phyloP scores from a whole-genome alignment of 495 filamentous ascomycete genomes.

The Extremus antarcticus region DNA sequence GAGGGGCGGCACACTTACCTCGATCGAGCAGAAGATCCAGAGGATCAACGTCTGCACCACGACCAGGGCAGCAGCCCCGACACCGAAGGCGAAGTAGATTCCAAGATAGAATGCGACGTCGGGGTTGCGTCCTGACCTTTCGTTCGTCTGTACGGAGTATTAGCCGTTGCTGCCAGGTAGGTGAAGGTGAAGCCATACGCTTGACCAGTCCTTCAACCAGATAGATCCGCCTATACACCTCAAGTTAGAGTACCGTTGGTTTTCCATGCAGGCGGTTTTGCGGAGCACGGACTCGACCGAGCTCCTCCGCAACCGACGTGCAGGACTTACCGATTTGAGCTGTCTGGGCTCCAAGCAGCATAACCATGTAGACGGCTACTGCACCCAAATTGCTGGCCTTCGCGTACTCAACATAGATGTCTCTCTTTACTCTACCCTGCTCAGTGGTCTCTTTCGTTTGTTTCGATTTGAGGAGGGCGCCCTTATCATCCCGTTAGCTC shows the following conservation, averaged over 20 bases:
- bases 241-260: background rate
- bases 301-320: background rate
- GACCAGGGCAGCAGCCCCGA: conserved; percentile 77
- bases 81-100: conserved; percentile 84
- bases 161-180: background rate
- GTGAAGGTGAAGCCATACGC: background rate
- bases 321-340: conserved; percentile 49
- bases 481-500: conserved; percentile 21
- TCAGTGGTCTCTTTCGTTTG: conserved; percentile 79
- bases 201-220: conserved; percentile 60
- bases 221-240: conserved; percentile 51
- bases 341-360: conserved; percentile 68
- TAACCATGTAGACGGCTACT: conserved; percentile 67
- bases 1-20: conserved; percentile 43
- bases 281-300: background rate
- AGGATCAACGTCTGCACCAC: conserved; percentile 89
- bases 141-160: conserved; percentile 49
- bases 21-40: conserved; percentile 99
- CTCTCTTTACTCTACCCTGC: conserved; percentile 96
- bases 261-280: background rate
- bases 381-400: conserved; percentile 84
- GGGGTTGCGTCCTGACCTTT: conserved; percentile 52
- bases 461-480: conserved; percentile 60
- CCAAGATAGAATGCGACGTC: conserved; percentile 83
- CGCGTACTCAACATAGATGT: conserved; percentile 53